Base-by-base conservation (phyloP, 2,329 filamentous ascomycete species). In the Aureobasidium sp. region DNA sequence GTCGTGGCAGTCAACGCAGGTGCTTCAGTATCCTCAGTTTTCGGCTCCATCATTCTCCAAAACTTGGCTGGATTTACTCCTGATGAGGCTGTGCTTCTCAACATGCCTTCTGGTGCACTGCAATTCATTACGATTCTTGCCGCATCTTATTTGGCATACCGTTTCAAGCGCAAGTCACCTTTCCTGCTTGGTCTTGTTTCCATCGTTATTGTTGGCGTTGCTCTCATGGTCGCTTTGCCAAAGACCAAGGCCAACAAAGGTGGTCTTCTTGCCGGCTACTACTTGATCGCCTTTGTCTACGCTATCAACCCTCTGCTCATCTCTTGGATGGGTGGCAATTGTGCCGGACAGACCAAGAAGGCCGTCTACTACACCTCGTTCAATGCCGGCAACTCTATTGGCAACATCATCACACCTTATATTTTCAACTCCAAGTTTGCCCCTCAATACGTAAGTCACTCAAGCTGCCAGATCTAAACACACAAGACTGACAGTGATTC, bases 391-490 rank as follows among this genome's bases (percentile, higher is more conserved):
- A 53, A 56, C 35, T 34, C 48, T 16, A 39, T 56, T 32, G 54
- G 48, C 14, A 56, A 56, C 41, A 56, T 56, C 16, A 53, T 56
- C 54, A 56, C 54, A 6, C 54, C 54, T n/a, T 53, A 56, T 16
- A 56, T 53, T 11, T 56, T 56, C 29, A 14, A 53, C 24, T 27
- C 40, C 27, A 53, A 53, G 27, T 53, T 53, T 19, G 54, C 54
- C 3, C 54, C 54, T 14, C 48, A 56, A 53, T 56, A 56, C 49
- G 49, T 53, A 48, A 56, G 48, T 49, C 1, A 3, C 4, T 19
- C 4, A 7, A 6, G 17, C 4, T 38, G 17, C 11, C 6, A 12
- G 6, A 2, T 16, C n/a, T n/a, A n/a, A 45, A 24, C 21, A 12
- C 12, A n/a, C 2, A 29, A 24, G n/a, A 5, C 42, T 47, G 25